Base-by-base conservation (phyloP, 2,329 filamentous ascomycete genomes). In the Knufia petricola region DNA sequence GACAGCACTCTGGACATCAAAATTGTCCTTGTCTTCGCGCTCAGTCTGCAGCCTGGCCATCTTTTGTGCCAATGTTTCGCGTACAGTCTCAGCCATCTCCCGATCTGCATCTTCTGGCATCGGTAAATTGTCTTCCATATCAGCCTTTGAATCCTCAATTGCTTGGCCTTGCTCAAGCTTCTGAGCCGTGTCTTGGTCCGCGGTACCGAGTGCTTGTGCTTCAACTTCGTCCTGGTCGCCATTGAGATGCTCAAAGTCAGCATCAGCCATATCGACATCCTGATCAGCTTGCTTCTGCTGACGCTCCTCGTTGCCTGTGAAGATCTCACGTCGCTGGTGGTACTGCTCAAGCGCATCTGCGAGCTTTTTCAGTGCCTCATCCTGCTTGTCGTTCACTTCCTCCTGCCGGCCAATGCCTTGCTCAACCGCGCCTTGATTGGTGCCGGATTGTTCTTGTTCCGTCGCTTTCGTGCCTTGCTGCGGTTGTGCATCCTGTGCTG, bases 221-320 rank as follows among this genome's bases (percentile, higher is more conserved):
- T 95, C 89, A n/a, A 84, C 79, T 47, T 82, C 76, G 23, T 82
- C 78, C 24, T 92, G 78, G 52, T 95, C 87, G 56, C 95, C 81
- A 52, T 84, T 83, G 2, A 96, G 72, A 66, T 99, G 92, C 68
- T 96, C 88, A 61, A 95, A 95, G 61, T 95, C 88, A n/a, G 78
- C 79, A 61, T 83, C 76, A 8, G 78, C 74, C 73, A 87, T 84
- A 53, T 92, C 82, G n/a, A 81, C 73, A 51, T 85, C 79, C 54
- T 75, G 61, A 45, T 72, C 69, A 55, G 78, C 67, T 26, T 76
- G 72, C 17, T 66, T 66, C 34, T 73, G 66, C 46, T 81, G 68
- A 31, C 75, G 69, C 43, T 77, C 68, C 47, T 79, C 71, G 1
- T 69, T 67, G 3, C 76, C 69, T 50, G 84, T 76, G 62, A 77